Conservation (phyloP, 2,329 filamentous ascomycete species). For the Aureobasidium sp. region DNA sequence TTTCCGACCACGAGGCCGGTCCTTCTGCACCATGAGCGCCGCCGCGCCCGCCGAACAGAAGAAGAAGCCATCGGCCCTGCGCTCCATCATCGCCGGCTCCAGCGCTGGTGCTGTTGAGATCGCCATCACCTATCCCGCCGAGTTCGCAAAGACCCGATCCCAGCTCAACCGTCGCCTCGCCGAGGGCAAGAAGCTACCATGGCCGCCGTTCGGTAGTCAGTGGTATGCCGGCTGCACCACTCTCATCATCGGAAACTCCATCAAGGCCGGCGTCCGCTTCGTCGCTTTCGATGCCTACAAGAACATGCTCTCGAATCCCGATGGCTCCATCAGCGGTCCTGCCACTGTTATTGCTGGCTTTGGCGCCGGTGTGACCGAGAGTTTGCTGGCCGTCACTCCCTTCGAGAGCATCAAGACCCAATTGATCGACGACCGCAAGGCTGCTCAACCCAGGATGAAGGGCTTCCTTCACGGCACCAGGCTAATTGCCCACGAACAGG, state of each 20-base stretch:
- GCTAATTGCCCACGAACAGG: conserved; percentile 80
- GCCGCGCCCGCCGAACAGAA: conserved; percentile 19
- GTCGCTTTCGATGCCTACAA: conserved; percentile 97
- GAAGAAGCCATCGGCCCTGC: conserved; percentile 63
- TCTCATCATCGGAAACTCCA: conserved; percentile 88
- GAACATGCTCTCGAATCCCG: conserved; percentile 64
- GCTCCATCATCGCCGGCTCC: conserved; percentile 84
- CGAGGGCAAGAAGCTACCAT: conserved; percentile 78
- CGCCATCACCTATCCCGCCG: conserved; percentile 87
- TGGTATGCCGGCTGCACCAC: conserved; percentile 99
- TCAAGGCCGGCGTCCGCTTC: conserved; percentile 93
- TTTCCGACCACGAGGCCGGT: not conserved
- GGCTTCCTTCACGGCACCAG: conserved; percentile 87
- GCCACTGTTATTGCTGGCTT: conserved; percentile 89
- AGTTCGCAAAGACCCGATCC: conserved; percentile 92
- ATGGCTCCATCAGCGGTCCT: conserved; percentile 84
- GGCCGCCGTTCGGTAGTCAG: conserved; percentile 84
- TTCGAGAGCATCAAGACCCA: conserved; percentile 99
- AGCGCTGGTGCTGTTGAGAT: conserved; percentile 95
- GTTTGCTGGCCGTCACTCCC: conserved; percentile 83
- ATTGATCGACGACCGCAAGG: conserved; percentile 93
- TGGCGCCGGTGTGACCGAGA: conserved; percentile 89
- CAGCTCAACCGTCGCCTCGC: conserved; percentile 82
- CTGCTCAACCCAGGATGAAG: conserved; percentile 71
- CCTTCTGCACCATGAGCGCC: conserved; percentile 8